phyloP scores from a whole-genome alignment of 2,329 filamentous ascomycete genomes.

The Periconia digitata region DNA sequence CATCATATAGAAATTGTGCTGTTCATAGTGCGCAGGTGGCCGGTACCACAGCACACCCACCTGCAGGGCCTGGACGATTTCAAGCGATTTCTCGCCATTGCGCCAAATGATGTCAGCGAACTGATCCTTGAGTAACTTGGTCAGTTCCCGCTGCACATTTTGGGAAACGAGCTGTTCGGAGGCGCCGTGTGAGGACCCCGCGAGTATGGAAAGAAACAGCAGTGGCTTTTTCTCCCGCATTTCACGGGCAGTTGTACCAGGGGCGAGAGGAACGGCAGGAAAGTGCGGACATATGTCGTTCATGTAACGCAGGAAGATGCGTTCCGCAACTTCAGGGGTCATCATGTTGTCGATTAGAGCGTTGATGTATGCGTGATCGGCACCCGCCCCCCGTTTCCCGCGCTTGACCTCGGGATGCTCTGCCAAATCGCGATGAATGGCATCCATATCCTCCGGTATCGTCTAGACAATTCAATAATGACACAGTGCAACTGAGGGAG shows the following conservation, averaged over 20 bases:
- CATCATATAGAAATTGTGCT: conserved; percentile 87
- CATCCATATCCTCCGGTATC: conserved; percentile 43
- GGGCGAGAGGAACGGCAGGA: conserved; percentile 60
- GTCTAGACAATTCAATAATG: conserved; percentile 22
- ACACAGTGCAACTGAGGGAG: not conserved
- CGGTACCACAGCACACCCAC: conserved; percentile 82
- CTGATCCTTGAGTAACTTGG: conserved; percentile 69
- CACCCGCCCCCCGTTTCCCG: conserved; percentile 27
- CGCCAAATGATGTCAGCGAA: conserved; percentile 75
- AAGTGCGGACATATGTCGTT: conserved; percentile 57
- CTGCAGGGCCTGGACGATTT: conserved; percentile 77
- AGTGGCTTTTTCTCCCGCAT: conserved; percentile 61
- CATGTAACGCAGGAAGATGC: conserved; percentile 60
- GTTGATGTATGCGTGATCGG: conserved; percentile 43
- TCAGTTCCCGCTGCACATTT: conserved; percentile 63
- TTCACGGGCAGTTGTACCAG: conserved; percentile 55
- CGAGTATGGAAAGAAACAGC: conserved; percentile 61
- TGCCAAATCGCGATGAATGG: conserved; percentile 38
- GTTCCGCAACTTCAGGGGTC: conserved; percentile 53
- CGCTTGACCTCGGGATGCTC: conserved; percentile 40
- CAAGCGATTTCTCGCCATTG: conserved; percentile 76
- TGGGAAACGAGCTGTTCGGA: conserved; percentile 47
- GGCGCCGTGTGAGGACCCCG: conserved; percentile 54
- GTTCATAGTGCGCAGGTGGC: conserved; percentile 79
- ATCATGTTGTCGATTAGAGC: conserved; percentile 51